Evolutionary conservation across 2,329 filamentous ascomycete species (phyloP).

Genomic region (Fusarium torreyae): DNA sequence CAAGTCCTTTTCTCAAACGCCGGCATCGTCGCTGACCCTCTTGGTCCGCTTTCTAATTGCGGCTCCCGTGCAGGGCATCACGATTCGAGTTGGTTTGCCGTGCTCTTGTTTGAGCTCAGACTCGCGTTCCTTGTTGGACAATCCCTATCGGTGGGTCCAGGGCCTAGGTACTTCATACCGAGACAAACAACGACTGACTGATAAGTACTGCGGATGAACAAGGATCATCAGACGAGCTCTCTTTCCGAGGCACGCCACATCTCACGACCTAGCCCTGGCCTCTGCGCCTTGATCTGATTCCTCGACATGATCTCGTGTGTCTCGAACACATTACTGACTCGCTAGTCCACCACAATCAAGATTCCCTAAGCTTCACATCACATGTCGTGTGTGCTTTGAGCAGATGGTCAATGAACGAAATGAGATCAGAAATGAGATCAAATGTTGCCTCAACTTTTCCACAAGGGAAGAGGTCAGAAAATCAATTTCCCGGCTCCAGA

Average conservation of each 20-base stretch:
- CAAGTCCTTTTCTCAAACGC: constrained; percentile 12
- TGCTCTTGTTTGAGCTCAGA: constrained; percentile 16
- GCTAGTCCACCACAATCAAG: constrained; percentile 27
- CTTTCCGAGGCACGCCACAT: constrained; percentile 48
- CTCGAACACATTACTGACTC: constrained; percentile 40
- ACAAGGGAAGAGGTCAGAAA: constrained; percentile 40
- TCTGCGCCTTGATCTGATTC: constrained; percentile 45
- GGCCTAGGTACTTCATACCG: constrained; percentile 24
- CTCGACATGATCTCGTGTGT: constrained; percentile 46
- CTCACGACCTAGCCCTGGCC: constrained; percentile 46
- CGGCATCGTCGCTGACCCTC: constrained; percentile 4
- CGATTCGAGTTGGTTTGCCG: constrained; percentile 7
- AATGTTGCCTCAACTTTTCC: constrained; percentile 29
- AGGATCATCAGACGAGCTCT: constrained; percentile 51
- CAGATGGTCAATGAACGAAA: constrained; percentile 13
- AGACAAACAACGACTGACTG: constrained; percentile 45
- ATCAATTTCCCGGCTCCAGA: constrained; percentile 48
- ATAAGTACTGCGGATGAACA: constrained; percentile 44
- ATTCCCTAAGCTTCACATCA: constrained; percentile 43
- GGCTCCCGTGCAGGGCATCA: constrained; percentile 12
- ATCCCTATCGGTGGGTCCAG: constrained; percentile 34
- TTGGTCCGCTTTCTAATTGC: constrained; percentile 6
- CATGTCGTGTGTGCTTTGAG: constrained; percentile 29
- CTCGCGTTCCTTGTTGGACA: constrained; percentile 30
- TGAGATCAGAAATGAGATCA: constrained; percentile 31